Evolutionary conservation across 1,139 yeast genomes (phyloP).

Genomic region (Kluyveromyces sp.): DNA sequence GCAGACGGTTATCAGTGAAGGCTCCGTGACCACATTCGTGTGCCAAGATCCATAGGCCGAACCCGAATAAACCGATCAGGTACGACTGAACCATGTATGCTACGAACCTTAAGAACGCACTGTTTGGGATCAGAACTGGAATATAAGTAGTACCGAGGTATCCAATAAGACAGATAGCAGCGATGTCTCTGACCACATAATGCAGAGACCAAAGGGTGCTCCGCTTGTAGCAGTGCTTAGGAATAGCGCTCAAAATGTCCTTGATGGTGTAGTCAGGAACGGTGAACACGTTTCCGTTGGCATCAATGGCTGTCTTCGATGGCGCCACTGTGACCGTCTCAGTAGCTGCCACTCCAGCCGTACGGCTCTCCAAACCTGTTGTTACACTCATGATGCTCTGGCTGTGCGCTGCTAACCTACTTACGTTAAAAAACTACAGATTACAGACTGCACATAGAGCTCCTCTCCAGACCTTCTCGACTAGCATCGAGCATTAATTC

Average conservation of each 20-base stretch:
- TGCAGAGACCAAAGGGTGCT: constrained; percentile 43
- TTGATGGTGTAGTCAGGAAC: constrained; percentile 60
- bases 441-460: too few species aligned
- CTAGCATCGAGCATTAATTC: too few species aligned
- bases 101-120: constrained; percentile 44
- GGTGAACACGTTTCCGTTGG: constrained; percentile 49
- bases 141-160: constrained; percentile 9
- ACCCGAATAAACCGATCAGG: constrained; percentile 52
- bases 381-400: constrained; percentile 1
- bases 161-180: constrained; percentile 39
- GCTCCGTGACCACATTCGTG: constrained; percentile 92
- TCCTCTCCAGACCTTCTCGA: too few species aligned
- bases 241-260: constrained; percentile 54
- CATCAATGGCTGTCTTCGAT: constrained; percentile 41
- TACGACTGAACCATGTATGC: constrained; percentile 43
- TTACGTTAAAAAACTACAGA: too few species aligned
- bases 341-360: neutral
- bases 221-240: constrained; percentile 56
- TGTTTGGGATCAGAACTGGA: constrained; percentile 37
- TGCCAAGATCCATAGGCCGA: constrained; percentile 81
- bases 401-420: too few species aligned
- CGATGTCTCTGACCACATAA: constrained; percentile 54
- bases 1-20: constrained; percentile 59
- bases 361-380: constrained; percentile 2
- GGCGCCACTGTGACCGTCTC: constrained; percentile 16